phyloP scores from a whole-genome alignment of 331 rosid species.

The Stylosanthes scabra region DNA sequence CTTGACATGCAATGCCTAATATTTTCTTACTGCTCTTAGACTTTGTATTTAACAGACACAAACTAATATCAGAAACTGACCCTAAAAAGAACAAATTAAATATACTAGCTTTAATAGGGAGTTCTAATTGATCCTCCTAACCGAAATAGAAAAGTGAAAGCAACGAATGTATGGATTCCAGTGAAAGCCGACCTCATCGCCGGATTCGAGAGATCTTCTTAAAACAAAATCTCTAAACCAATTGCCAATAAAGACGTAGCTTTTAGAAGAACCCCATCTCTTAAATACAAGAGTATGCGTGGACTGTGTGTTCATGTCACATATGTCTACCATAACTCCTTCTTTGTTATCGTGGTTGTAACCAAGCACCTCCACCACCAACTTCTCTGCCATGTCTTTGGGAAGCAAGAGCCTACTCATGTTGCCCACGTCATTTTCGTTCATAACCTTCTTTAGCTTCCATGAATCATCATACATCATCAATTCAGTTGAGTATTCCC shows the following conservation, averaged over 20 bases:
- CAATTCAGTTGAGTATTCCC: not conserved
- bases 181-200: not conserved
- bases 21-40: too few relatives aligned
- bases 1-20: too few relatives aligned
- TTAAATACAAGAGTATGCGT: not conserved
- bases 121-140: too few relatives aligned
- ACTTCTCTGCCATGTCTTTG: not conserved
- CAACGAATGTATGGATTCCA: not conserved
- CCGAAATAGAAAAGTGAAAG: not conserved
- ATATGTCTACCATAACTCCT: not conserved
- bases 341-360: not conserved
- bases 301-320: not conserved
- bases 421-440: not conserved
- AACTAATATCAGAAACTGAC: too few relatives aligned
- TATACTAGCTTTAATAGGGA: too few relatives aligned
- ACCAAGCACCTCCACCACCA: not conserved
- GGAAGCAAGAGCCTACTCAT: not conserved
- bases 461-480: not conserved
- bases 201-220: not conserved
- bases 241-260: not conserved
- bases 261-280: not conserved
- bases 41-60: too few relatives aligned
- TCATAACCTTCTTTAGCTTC: not conserved
- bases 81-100: too few relatives aligned
- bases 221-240: not conserved